Base-by-base conservation (phyloP, 257 asterid genomes). In the Galeopsis tetrahit region DNA sequence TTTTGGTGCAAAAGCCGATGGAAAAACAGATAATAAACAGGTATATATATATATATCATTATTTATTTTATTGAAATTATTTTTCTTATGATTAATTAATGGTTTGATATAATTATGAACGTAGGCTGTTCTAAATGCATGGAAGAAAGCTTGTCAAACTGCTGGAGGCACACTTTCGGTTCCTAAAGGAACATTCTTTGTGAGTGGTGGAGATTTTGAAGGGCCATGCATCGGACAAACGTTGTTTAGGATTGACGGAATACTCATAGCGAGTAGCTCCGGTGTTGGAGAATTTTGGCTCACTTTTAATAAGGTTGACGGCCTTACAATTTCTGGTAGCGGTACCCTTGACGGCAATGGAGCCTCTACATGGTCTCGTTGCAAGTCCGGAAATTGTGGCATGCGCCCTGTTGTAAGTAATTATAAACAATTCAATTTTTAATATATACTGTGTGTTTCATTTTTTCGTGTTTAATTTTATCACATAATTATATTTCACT, bases 111-210 rank as follows among this genome's bases (percentile, higher is more conserved):
- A 5, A 14, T 61, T 38, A 38, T 38, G 43, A 7, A 38, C 7
- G 51, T 57, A 83, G 92, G 89, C 86, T 3, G 84, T 90, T 48
- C 0, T n/a, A 36, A 62, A 32, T n/a, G 83, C 90, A n/a, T 90
- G 92, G 92, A 38, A 56, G 0, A 79, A 75, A 34, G 90, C 89
- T 15, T 89, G 96, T 61, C 8, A 49, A 36, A 71, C 73, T 60
- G 65, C 7, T 0, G 87, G 82, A 10, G 76, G 87, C 44, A 51
- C 61, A 4, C 48, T 89, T n/a, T 4, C 55, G 17, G 80, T 89
- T 7, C 90, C 94, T 1, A 0, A 2, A 13, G 90, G 90, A 3
- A 77, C 62, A 0, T 21, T 21, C 28, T 21, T 21, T 21, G 28
- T 21, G 28, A 21, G 28, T 21, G 28, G 28, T 21, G 28, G 28